Conservation (phyloP, 768 basidiomycete species). For the Panellus pusillus region DNA sequence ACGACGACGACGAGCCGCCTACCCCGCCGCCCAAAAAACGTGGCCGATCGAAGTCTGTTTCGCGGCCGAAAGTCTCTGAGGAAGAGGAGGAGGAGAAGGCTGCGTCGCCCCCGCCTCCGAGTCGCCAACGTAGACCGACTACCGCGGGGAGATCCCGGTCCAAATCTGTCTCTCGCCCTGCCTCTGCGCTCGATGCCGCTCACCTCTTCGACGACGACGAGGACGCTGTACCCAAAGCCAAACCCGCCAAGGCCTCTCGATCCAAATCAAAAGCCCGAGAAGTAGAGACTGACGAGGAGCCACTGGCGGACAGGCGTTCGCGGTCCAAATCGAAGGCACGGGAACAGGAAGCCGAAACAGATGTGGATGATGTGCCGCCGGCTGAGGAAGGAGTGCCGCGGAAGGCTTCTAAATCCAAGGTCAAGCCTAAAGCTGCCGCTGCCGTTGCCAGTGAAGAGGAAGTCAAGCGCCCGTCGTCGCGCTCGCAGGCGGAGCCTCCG, state of each 20-base stretch:
- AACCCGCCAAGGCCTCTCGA: constrained; percentile 21
- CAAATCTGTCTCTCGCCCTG: constrained; percentile 20
- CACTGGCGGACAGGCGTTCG: constrained; percentile 6
- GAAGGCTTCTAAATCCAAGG: constrained; percentile 27
- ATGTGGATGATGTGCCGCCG: constrained; percentile 1
- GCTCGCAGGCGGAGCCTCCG: constrained; percentile 16
- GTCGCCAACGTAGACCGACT: constrained; percentile 18
- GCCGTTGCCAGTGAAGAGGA: constrained; percentile 8
- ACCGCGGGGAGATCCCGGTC: constrained; percentile 17
- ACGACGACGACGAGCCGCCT: constrained; percentile 23
- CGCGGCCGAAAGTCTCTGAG: constrained; percentile 18
- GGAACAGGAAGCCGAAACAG: neutral
- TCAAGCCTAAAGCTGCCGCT: constrained; percentile 20
- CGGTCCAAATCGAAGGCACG: constrained; percentile 11
- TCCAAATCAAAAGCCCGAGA: constrained; percentile 15
- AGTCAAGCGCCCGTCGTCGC: constrained; percentile 17
- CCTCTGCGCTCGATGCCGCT: constrained; percentile 10
- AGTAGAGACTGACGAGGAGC: constrained; percentile 4
- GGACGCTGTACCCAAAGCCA: neutral
- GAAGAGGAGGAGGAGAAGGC: constrained; percentile 17
- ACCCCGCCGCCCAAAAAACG: constrained; percentile 25
- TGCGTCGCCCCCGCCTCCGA: constrained; percentile 16
- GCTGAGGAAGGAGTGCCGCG: constrained; percentile 1
- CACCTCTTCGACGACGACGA: constrained; percentile 20
- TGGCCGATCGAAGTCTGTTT: constrained; percentile 29